Base-by-base conservation (phyloP, 805 yeast species). In the Candida quercuum region DNA sequence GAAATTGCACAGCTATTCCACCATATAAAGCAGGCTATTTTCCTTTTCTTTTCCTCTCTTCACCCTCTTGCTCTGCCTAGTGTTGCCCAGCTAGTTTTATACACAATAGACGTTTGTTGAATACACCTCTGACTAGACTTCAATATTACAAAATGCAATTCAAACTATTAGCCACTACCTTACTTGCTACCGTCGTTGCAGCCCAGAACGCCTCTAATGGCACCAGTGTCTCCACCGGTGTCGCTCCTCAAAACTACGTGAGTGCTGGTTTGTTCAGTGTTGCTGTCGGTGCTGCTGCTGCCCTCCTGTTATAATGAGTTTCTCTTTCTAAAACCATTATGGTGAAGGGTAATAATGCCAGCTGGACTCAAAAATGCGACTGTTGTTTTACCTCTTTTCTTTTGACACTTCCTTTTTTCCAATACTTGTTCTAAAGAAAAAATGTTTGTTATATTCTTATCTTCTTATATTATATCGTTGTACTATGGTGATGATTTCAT, bases 211-310 rank as follows among this genome's bases (percentile, higher is more conserved):
- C 17, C 24, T 21, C 33, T n/a, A 30, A 3, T 28, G 32, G 32
- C 17, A 12, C 33, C 17, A 28, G 28, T n/a, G 47, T 45, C 13
- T 49, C 57, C 11, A 43, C 49, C 19, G 55, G 52, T 19, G 32
- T 35, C 25, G 39, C 33, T 11, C 38, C 37, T 9, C n/a, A 16
- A 14, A 15, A 27, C 35, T 29, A 27, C 14, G 13, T 46, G 31
- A 40, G 28, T 31, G 43, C 47, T 24, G 47, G 50, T 36, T 22
- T 45, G n/a, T 18, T 43, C 27, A 40, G 48, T 21, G 47, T 40
- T 35, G 52, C 38, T 35, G 47, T 35, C 38, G 55, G 49, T 35
- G 52, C 43, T 31, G 38, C 39, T 25, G 48, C 40, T 43, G 57
- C 55, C 18, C 35, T 51, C 15, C 30, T 50, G 38, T 32, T 52